Conservation (phyloP, 768 basidiomycete genomes). For the Rhizopogon vesiculosus region DNA sequence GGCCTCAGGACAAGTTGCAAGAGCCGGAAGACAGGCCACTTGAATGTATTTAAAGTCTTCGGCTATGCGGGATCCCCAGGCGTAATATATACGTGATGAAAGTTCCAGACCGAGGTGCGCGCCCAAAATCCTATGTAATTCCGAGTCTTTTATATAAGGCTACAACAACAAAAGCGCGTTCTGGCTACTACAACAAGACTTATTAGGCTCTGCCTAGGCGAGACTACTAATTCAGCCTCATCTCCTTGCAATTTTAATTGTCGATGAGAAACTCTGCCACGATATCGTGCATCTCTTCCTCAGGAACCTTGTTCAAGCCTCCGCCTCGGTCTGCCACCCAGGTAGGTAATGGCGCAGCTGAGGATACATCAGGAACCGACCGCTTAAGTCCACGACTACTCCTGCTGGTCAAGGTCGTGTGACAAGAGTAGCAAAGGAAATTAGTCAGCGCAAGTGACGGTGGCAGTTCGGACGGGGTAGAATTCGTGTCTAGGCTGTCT, state of each 20-base stretch:
- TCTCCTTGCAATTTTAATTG: not conserved
- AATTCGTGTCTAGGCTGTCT: not conserved
- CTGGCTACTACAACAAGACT: not conserved
- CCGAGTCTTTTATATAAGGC: too few species aligned
- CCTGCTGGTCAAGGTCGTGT: constrained; percentile 54
- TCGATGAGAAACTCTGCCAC: constrained; percentile 38
- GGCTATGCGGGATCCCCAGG: constrained; percentile 13
- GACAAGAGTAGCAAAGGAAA: constrained; percentile 60
- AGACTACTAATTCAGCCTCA: too few species aligned
- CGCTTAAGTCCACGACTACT: constrained; percentile 38
- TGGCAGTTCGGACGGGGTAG: not conserved
- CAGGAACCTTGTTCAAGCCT: constrained; percentile 26
- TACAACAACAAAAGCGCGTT: not conserved
- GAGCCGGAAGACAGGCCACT: not conserved
- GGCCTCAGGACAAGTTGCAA: not conserved
- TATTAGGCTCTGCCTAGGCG: too few species aligned
- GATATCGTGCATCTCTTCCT: constrained; percentile 31
- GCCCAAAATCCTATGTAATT: too few species aligned
- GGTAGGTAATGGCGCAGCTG: constrained; percentile 15
- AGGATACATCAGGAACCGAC: constrained; percentile 8
- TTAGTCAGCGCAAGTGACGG: constrained; percentile 27
- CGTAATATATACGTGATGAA: not conserved
- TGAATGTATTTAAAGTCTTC: constrained; percentile 25
- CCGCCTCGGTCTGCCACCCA: constrained; percentile 29
- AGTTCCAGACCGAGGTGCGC: too few species aligned